These are phyloP conservation scores for Dendrocalamus latiflorus DNA, from an alignment of 202 grass and related monocot species.

Conservation along the genomic window DNA sequence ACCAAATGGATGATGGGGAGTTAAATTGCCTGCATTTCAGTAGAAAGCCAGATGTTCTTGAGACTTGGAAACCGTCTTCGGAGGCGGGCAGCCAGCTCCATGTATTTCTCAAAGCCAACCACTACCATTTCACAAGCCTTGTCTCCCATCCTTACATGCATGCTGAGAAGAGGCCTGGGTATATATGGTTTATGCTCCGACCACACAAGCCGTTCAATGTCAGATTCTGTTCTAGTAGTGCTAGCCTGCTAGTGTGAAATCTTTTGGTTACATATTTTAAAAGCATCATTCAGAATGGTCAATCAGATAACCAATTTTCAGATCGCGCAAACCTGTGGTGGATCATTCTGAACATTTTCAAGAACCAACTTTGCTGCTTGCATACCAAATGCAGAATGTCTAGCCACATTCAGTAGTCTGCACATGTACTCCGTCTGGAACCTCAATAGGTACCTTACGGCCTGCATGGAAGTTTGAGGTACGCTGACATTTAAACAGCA, in stretches of 20 bases:
- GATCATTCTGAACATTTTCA: conserved; percentile 20
- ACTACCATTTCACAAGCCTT: conserved; percentile 77
- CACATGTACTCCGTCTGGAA: conserved; percentile 66
- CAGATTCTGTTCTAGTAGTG: conserved; percentile 16
- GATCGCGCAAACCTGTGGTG: conserved; percentile 19
- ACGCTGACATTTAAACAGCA: background rate
- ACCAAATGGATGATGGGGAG: background rate
- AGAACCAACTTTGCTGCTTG: conserved; percentile 58
- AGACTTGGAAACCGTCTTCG: conserved; percentile 36
- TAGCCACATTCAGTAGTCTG: conserved; percentile 50
- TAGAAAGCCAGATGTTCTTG: conserved; percentile 69
- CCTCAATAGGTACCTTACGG: conserved; percentile 73
- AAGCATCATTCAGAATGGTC: background rate
- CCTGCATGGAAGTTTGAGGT: too few relatives aligned
- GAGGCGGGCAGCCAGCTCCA: conserved; percentile 43
- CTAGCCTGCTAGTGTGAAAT: conserved; percentile 20
- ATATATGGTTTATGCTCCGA: too few relatives aligned
- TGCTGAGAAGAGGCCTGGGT: conserved; percentile 55
- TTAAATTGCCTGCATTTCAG: conserved; percentile 61
- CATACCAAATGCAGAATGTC: conserved; percentile 59
- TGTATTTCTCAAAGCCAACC: conserved; percentile 58
- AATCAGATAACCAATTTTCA: background rate
- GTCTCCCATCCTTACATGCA: conserved; percentile 77
- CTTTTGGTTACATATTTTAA: background rate
- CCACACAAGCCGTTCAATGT: conserved; percentile 45